These are phyloP conservation scores for Colletotrichum phormii DNA, from an alignment of 2,329 filamentous ascomycete species.

Conservation along the genomic window DNA sequence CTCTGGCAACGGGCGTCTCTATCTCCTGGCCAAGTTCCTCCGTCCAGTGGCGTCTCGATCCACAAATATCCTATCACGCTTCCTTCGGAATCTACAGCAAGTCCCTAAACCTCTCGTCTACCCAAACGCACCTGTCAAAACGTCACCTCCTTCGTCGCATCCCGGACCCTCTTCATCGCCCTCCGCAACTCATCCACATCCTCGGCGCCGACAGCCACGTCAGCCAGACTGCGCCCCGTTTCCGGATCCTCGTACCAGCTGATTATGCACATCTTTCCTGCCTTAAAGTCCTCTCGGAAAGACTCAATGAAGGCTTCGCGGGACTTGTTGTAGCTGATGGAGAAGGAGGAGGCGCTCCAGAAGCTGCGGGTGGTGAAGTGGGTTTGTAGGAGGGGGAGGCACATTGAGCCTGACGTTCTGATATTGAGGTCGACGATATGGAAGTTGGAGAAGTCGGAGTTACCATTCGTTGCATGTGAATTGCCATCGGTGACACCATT, in stretches of 20 bases:
- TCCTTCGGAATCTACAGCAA: neutral
- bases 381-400: constrained; percentile 43
- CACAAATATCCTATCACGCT: too few relatives aligned
- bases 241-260: constrained; percentile 48
- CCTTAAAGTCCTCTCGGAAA: constrained; percentile 42
- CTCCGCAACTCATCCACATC: constrained; percentile 39
- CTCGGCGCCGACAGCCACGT: constrained; percentile 46
- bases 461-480: neutral
- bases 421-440: constrained; percentile 50
- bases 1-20: too few relatives aligned
- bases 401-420: constrained; percentile 47
- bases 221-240: constrained; percentile 42
- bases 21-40: too few relatives aligned
- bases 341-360: constrained; percentile 45
- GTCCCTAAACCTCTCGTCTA: too few relatives aligned
- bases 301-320: constrained; percentile 42
- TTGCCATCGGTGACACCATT: neutral
- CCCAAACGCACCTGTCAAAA: constrained; percentile 48
- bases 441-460: constrained; percentile 28
- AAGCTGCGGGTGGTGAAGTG: constrained; percentile 45
- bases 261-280: constrained; percentile 44
- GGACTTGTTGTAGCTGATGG: constrained; percentile 39
- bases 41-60: too few relatives aligned
- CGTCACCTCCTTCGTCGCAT: constrained; percentile 43
- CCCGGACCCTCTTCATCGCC: constrained; percentile 42